Base-by-base conservation (phyloP, 129 eudicot species). In the Arctium lappa region DNA sequence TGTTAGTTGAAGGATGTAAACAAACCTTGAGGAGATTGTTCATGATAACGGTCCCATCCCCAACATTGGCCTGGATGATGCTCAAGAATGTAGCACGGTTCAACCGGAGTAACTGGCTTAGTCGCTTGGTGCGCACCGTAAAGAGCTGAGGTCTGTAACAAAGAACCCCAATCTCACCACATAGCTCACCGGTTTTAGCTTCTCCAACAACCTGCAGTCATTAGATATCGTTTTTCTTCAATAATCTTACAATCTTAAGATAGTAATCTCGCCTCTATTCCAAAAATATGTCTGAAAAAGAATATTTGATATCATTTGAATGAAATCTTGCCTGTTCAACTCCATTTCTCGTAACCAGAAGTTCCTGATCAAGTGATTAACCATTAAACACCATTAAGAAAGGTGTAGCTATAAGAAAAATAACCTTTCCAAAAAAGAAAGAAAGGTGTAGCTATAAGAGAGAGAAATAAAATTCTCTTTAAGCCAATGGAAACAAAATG, bases 101-200 rank as follows among this genome's bases (percentile, higher is more conserved):
- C 76, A 95, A 34, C 7, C 98, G 91, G 29, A 95, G 82, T 53
- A 95, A 78, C 89, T 92, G 98, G 69, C 97, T 80, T 66, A 95
- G 72, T 74, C 94, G 84, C 46, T 90, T 92, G 69, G 98, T 95
- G 56, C 98, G 91, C n/a, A 91, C 94, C 1, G 98, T 92, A 69
- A 92, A 95, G 27, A 91, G 88, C 80, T 95, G 98, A 8, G 98
- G 98, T 85, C 97, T 91, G 53, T 91, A 95, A 82, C 98, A 95
- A 31, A 95, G 97, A 46, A 95, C 98, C 29, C 97, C 97, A 81
- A 95, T 90, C 78, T 95, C 99, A 80, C 99, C 99, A 79, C 97
- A 93, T 34, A 90, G 89, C 3, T 90, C 95, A 22, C 99, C 99
- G 13, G 83, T 77, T 82, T 86, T 91, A 36, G 91, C 94, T 86